Evolutionary conservation across 371 early-diverging fungal genomes (phyloP), one percentile per base, ranked within the genome.

Genomic region (Batkoa obscura): DNA sequence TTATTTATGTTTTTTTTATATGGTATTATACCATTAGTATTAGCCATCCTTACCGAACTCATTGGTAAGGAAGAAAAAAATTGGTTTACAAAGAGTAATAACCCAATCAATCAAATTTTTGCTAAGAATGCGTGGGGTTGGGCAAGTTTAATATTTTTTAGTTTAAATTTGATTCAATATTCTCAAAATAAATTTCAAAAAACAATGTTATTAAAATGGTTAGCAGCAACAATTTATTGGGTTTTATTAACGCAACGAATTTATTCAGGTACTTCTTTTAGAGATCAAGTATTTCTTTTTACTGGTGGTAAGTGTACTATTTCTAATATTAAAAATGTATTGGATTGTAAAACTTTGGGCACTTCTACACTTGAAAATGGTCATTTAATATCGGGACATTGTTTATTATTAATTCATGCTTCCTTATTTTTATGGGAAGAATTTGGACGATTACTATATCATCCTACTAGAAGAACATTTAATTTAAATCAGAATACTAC

Each of bases 321-420:
- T 38, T 37, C 39, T 34, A 23, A 45, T 5, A 45, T 45, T 45
- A 45, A 45, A 5, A 45, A 23, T 23, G 15, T 53, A n/a, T 32
- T 8, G 10, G 8, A 12, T 15, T 53, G 53, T 35, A 34, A 43
- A 36, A 9, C 8, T n/a, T 55, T 13, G 23, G 46, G 42, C 17
- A 5, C 31, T 5, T n/a, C 9, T 55, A 55, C 56, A 13, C 90
- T 90, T 88, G 34, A 57, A 12, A 82, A 81, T 37, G 88, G 88
- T 8, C 72, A 83, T 56, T 90, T 90, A 67, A 71, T 90, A 13
- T 85, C 86, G 0, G 94, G 94, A 2, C 94, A 94, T 64, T 88
- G 88, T 64, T 78, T 94, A 50, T 61, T 93, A 57, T 63, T 93
- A 59, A 77, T 87, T 32, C 92, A 90, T 62, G 72, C 85, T 15